A percentile compares a stretch with the other conserved stretches of the same genome.
phyloP scores from a whole-genome alignment of 192 early-diverging fungal species.

The Geosiphon pyriformis region DNA sequence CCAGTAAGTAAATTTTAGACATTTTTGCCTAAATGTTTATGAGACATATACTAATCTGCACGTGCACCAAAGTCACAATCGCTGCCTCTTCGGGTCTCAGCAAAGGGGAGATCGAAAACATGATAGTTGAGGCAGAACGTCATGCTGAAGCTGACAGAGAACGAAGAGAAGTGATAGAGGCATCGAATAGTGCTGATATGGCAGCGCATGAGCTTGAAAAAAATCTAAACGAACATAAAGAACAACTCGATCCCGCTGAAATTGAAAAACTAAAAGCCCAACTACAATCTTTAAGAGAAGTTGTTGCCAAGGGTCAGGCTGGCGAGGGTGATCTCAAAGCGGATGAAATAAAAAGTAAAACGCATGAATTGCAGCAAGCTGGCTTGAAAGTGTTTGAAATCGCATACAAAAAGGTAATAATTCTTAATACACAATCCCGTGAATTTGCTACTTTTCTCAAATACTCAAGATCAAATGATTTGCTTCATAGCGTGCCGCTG shows the following conservation, averaged over 20 bases:
- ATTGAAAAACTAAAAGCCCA: conserved; percentile 78
- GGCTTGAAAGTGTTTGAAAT: conserved; percentile 96
- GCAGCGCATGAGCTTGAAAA: conserved; percentile 92
- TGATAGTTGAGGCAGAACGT: conserved; percentile 87
- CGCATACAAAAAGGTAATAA: conserved; percentile 81
- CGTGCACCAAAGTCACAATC: conserved; percentile 64
- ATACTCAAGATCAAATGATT: neutral
- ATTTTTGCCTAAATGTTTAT: neutral
- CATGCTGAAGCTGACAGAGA: conserved; percentile 90
- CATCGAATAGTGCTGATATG: conserved; percentile 86
- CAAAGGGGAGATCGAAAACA: conserved; percentile 93
- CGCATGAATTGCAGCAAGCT: conserved; percentile 78
- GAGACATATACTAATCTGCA: neutral
- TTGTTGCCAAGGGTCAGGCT: conserved; percentile 62
- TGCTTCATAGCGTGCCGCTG: neutral
- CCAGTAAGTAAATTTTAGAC: conserved; percentile 42
- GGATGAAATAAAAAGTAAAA: conserved; percentile 87
- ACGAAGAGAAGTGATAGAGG: conserved; percentile 93
- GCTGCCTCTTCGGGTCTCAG: conserved; percentile 91
- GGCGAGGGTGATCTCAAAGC: conserved; percentile 60
- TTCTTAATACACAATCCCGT: neutral
- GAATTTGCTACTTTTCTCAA: neutral
- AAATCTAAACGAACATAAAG: conserved; percentile 94
- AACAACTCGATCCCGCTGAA: conserved; percentile 84
- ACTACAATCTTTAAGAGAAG: conserved; percentile 77